A percentile compares a stretch with the other conserved stretches of the same genome.
phyloP scores from a whole-genome alignment of 2,329 filamentous ascomycete genomes.

The Botrytis fabae region DNA sequence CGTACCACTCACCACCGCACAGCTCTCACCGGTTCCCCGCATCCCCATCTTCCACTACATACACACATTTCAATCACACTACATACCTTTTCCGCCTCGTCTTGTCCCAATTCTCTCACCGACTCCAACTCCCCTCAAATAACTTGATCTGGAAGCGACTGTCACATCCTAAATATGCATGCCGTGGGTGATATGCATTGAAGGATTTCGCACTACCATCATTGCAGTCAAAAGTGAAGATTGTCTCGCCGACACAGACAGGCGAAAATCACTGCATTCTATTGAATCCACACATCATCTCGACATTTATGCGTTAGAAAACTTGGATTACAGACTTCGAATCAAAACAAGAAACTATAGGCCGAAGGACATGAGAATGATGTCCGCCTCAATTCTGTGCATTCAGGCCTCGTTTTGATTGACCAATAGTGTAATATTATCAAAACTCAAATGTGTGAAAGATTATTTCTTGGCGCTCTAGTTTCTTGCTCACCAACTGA shows the following conservation, averaged over 20 bases:
- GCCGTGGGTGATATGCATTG: neutral
- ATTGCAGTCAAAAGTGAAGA: neutral
- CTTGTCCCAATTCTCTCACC: neutral
- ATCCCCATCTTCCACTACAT: neutral
- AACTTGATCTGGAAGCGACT: neutral
- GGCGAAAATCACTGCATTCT: rapidly evolving
- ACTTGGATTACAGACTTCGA: rapidly evolving
- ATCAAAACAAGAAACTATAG: neutral
- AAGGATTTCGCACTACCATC: neutral
- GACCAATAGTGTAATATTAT: neutral
- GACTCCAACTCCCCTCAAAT: neutral
- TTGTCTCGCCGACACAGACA: neutral
- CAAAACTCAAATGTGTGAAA: neutral
- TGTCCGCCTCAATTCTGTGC: neutral
- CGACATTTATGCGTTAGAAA: neutral
- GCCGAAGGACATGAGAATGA: neutral
- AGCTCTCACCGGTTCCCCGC: neutral
- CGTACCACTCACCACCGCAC: neutral
- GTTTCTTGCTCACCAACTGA: neutral
- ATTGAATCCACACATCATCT: neutral
- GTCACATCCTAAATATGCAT: neutral
- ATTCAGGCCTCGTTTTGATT: neutral
- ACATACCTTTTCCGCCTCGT: neutral
- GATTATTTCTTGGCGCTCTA: neutral
- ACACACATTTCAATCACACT: neutral